A percentile compares a stretch with the other conserved stretches of the same genome.
Conservation (phyloP, 208 protist genomes). For the Leishmania tropica region DNA sequence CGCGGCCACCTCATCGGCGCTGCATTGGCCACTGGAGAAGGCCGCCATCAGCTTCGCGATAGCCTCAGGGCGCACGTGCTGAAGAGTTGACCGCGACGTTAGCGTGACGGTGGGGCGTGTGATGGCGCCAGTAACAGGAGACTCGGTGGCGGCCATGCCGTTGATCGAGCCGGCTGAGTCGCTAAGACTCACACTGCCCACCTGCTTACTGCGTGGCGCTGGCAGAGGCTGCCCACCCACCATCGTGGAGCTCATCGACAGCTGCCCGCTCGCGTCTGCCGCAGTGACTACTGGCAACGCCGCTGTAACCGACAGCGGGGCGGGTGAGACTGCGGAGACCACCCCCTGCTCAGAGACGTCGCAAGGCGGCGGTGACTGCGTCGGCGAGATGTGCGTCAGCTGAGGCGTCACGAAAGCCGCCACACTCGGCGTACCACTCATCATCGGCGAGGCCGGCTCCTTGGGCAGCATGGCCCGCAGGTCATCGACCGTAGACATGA, state of each 20-base stretch:
- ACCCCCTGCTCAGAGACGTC: conserved; percentile 2
- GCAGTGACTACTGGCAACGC: background rate
- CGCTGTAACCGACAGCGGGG: background rate
- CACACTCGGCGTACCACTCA: background rate
- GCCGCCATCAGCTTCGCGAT: conserved; percentile 70
- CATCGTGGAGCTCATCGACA: conserved; percentile 25
- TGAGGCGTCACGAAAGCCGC: conserved; percentile 5
- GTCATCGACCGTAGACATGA: conserved; percentile 60
- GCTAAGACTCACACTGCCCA: conserved; percentile 26
- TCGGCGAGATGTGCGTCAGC: background rate
- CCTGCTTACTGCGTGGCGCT: conserved; percentile 43
- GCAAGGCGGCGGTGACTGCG: conserved; percentile 1
- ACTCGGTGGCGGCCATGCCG: conserved; percentile 12
- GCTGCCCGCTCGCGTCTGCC: conserved; percentile 3
- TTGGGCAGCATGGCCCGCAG: conserved; percentile 30
- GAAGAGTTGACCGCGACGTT: conserved; percentile 27
- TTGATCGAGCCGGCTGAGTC: conserved; percentile 27
- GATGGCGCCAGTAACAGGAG: conserved; percentile 7
- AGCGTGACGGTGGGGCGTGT: conserved; percentile 17
- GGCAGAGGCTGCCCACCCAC: conserved; percentile 52
- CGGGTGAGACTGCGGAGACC: background rate
- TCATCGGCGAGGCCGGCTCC: conserved; percentile 12
- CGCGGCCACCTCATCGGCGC: conserved; percentile 34
- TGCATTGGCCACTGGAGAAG: conserved; percentile 26
- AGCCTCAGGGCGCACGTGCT: conserved; percentile 35